These are phyloP conservation scores for Inonotus hispidus DNA, from an alignment of 1,284 basidiomycete species.

Conservation along the genomic window DNA sequence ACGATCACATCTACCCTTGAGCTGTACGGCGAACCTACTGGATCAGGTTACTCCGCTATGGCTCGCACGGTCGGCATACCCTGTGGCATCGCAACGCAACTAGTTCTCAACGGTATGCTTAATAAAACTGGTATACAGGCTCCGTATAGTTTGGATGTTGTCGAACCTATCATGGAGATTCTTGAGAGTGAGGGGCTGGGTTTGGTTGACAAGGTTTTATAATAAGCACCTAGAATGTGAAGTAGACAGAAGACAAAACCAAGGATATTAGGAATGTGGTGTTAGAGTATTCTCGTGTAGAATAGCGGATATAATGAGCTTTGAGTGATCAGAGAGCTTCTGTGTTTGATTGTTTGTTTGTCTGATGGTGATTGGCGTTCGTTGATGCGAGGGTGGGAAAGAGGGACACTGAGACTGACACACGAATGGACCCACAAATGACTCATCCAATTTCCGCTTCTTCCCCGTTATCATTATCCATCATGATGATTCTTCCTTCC, in stretches of 20 bases:
- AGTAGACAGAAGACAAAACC: background rate
- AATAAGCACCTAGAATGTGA: slow-evolving; percentile 13
- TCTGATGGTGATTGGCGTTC: background rate
- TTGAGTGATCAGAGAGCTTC: background rate
- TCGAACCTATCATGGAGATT: slow-evolving; percentile 71
- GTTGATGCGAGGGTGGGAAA: background rate
- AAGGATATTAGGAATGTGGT: background rate
- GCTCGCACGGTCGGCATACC: slow-evolving; percentile 88
- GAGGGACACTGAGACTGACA: background rate
- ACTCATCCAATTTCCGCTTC: background rate
- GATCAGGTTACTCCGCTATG: slow-evolving; percentile 87
- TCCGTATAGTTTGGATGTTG: slow-evolving; percentile 86
- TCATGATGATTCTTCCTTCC: background rate
- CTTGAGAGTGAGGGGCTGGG: slow-evolving; percentile 84
- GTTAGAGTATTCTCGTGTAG: background rate
- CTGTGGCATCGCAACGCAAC: slow-evolving; percentile 88
- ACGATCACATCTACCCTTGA: slow-evolving; percentile 91
- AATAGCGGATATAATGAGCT: background rate
- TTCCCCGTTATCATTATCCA: background rate
- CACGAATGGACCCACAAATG: slow-evolving; percentile 8
- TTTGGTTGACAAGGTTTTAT: slow-evolving; percentile 70
- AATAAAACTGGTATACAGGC: slow-evolving; percentile 78
- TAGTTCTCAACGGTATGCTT: slow-evolving; percentile 76
- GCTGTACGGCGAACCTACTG: slow-evolving; percentile 73
- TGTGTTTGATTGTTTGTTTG: background rate